Base-by-base conservation (phyloP, 352 stramenopile species). In the Pilasporangium apinafurcum region DNA sequence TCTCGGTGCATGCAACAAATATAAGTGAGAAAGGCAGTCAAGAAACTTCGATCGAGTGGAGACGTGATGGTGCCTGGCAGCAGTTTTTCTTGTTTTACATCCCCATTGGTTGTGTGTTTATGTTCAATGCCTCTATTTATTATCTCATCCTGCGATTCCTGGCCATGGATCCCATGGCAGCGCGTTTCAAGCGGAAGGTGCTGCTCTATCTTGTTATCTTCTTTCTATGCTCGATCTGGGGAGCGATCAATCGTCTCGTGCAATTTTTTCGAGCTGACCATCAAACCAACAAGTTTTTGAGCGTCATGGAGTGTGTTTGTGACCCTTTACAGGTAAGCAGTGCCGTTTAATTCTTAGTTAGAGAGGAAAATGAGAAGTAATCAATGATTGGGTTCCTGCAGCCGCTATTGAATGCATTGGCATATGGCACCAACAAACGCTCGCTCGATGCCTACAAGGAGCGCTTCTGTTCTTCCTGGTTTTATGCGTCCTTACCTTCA, bases 161-260 rank as follows among this genome's bases (percentile, higher is more conserved):
- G 24, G 48, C 60, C 8, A 61, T 71, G 29, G 77, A 89, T 37
- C 73, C 71, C n/a, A 81, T 89, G 71, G 59, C 61, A n/a, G 45
- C 38, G 21, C 59, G 61, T 9, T 80, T 89, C 26, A 68, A 69
- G 30, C 51, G 59, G 14, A 82, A 80, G 32, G 74, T 86, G 17
- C 63, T 50, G 42, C 41, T 89, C 5, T 89, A 89, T 43, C 51
- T 89, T 10, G 58, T 68, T 22, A 77, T 86, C 31, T 75, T 79
- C 49, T 86, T 86, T 30, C 31, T 86, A 8, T 89, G 77, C 51
- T 86, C 77, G 3, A 38, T 86, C n/a, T 89, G 77, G 73, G 77
- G 77, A 33, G 51, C 68, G 1, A 47, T 84, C 37, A 85, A 89
- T 36, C 65, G 77, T 5, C 42, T 84, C 13, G 68, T 89, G 46